Conservation (phyloP, 345 rosid genomes). For the Arabis hirsuta region DNA sequence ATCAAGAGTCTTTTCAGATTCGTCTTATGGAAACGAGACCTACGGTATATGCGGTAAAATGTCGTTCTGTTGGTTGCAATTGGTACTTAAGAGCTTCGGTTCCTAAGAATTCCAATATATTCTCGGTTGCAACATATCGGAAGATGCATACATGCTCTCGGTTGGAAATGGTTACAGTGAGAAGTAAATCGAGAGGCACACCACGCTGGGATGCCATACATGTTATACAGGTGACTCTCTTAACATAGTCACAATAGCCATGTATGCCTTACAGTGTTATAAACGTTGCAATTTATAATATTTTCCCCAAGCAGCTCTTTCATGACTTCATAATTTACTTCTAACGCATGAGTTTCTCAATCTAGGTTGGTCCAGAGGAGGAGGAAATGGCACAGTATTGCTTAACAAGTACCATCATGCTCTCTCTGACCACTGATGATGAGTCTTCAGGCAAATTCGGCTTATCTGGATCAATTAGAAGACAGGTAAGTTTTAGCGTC, state of each 20-base stretch:
- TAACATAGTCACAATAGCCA: slow-evolving; percentile 22
- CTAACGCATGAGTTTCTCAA: slow-evolving; percentile 13
- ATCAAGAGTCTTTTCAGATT: no score
- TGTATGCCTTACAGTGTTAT: neutral
- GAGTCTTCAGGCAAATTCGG: slow-evolving; percentile 78
- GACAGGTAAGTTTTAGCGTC: slow-evolving; percentile 65
- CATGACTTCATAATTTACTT: slow-evolving; percentile 3
- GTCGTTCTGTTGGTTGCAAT: no score
- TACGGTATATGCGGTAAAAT: no score
- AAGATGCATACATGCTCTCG: no score
- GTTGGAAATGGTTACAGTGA: no score
- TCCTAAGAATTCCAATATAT: no score
- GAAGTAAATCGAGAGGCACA: no score
- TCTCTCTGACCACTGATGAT: slow-evolving; percentile 86
- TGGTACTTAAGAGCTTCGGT: no score
- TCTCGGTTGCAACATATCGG: no score
- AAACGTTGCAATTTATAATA: neutral
- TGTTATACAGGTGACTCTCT: slow-evolving; percentile 72
- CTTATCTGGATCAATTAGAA: slow-evolving; percentile 93
- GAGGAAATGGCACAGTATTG: slow-evolving; percentile 82
- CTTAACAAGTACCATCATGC: slow-evolving; percentile 95
- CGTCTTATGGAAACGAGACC: no score
- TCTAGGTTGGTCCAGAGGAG: slow-evolving; percentile 87
- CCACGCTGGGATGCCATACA: slow-evolving; percentile 99
- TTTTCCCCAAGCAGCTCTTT: neutral